A percentile compares a stretch with the other conserved stretches of the same genome.
These are phyloP conservation scores for Samsoniella hepiali DNA, from an alignment of 2,329 filamentous ascomycete genomes.

Conservation along the genomic window DNA sequence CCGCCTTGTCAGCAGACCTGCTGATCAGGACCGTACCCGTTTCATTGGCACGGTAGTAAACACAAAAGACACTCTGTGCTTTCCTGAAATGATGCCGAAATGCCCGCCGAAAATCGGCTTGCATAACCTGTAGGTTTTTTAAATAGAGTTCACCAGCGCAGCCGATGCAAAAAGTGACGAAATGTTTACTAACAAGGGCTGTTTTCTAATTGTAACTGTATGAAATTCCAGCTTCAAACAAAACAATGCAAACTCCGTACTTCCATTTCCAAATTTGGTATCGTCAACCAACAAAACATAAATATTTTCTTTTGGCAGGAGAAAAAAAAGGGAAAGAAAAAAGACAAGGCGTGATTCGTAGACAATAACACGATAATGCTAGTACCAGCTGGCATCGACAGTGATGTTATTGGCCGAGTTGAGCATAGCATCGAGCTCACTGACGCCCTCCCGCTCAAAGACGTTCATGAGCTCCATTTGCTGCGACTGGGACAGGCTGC, in stretches of 20 bases:
- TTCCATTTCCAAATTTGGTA: neutral
- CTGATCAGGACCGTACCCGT: too few species aligned
- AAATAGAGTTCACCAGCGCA: neutral
- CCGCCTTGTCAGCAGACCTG: neutral
- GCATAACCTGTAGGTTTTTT: neutral
- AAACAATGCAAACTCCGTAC: neutral
- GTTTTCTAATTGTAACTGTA: neutral
- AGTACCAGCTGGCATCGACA: slow-evolving; percentile 33
- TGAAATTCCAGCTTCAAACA: neutral
- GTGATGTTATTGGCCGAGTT: slow-evolving; percentile 36
- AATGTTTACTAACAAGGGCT: neutral
- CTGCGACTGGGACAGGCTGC: slow-evolving; percentile 73
- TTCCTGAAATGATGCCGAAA: too few species aligned
- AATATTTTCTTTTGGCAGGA: too few species aligned
- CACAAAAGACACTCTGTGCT: too few species aligned
- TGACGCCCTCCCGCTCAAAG: slow-evolving; percentile 66
- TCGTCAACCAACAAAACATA: neutral
- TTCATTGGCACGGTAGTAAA: too few species aligned
- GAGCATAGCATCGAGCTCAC: slow-evolving; percentile 59
- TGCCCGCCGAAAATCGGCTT: too few species aligned
- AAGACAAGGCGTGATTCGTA: neutral
- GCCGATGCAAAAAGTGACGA: neutral
- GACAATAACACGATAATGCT: neutral
- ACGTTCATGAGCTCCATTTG: slow-evolving; percentile 80
- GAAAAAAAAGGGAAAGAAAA: neutral